A percentile compares a stretch with the other conserved stretches of the same genome.
Evolutionary conservation across 2,329 filamentous ascomycete species (phyloP).

Genomic region (Ceratocystis diversiconidia): DNA sequence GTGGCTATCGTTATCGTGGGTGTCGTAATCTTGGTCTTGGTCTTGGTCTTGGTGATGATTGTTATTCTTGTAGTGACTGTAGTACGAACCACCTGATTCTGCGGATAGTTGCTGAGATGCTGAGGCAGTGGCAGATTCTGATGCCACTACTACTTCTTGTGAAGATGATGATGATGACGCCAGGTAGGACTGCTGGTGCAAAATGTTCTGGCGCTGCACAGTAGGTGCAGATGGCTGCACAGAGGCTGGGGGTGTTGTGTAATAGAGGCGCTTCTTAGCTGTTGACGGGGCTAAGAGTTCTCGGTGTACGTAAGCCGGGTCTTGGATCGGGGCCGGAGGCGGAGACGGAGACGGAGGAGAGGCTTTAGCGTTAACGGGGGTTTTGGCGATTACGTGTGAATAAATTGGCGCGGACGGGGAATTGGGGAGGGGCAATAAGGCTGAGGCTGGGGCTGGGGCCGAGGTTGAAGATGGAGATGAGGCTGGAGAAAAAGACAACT

Average conservation of each 20-base stretch:
- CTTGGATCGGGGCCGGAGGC: neutral
- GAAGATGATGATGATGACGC: neutral
- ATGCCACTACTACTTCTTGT: neutral
- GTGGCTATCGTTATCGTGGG: conserved; percentile 31
- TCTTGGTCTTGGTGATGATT: conserved; percentile 12
- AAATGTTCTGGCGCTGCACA: neutral
- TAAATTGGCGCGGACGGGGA: neutral
- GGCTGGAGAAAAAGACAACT: neutral
- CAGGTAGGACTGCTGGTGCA: neutral
- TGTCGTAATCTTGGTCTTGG: conserved; percentile 36
- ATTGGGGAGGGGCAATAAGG: neutral
- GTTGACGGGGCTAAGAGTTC: neutral
- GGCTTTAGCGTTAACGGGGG: neutral
- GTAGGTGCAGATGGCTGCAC: neutral
- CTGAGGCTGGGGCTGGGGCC: neutral
- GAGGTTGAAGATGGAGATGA: neutral
- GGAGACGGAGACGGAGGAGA: neutral
- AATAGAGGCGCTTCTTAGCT: neutral
- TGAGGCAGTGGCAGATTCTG: neutral
- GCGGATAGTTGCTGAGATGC: neutral
- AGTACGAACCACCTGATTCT: neutral
- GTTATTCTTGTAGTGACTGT: neutral
- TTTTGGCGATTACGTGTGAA: neutral
- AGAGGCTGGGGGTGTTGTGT: neutral
- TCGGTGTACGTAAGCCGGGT: neutral